These are phyloP conservation scores for Dacryopinax spathularia DNA, from an alignment of 768 basidiomycete genomes.

Conservation along the genomic window DNA sequence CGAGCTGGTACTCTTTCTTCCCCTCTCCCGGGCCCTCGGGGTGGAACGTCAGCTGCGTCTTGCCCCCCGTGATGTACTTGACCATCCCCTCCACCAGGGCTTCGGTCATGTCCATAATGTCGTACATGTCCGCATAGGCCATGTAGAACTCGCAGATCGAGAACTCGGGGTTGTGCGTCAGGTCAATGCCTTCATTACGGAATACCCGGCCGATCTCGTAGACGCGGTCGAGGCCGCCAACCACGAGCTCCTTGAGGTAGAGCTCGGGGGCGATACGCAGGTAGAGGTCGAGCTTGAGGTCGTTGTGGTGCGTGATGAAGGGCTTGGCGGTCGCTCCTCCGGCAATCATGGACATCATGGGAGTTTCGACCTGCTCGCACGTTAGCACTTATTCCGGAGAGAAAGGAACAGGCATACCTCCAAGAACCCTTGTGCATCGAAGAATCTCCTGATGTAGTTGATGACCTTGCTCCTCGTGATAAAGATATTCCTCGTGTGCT, in stretches of 20 bases:
- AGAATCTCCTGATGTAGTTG: constrained; percentile 82
- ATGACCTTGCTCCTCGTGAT: constrained; percentile 77
- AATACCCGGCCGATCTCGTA: constrained; percentile 98
- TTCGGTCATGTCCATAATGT: constrained; percentile 96
- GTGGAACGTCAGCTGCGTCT: constrained; percentile 68
- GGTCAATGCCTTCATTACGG: constrained; percentile 95
- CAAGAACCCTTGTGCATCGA: constrained; percentile 85
- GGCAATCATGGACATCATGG: constrained; percentile 91
- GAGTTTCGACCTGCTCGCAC: constrained; percentile 62
- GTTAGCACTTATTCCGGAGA: neutral
- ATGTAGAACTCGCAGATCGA: constrained; percentile 99
- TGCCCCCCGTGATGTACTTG: constrained; percentile 66
- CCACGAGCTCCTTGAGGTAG: constrained; percentile 93
- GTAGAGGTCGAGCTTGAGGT: constrained; percentile 89
- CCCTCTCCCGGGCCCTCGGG: constrained; percentile 78
- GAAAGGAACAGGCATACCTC: constrained; percentile 33
- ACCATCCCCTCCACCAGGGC: constrained; percentile 80
- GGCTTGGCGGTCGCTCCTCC: constrained; percentile 98
- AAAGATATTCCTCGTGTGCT: constrained; percentile 78
- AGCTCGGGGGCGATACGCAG: constrained; percentile 96
- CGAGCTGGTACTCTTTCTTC: constrained; percentile 48
- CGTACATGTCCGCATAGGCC: constrained; percentile 99
- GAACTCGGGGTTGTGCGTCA: constrained; percentile 99
- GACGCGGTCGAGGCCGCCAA: constrained; percentile 93
- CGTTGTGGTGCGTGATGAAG: constrained; percentile 97